phyloP scores from a whole-genome alignment of 352 stramenopile genomes.

The Phytophthora pseudosyringae region DNA sequence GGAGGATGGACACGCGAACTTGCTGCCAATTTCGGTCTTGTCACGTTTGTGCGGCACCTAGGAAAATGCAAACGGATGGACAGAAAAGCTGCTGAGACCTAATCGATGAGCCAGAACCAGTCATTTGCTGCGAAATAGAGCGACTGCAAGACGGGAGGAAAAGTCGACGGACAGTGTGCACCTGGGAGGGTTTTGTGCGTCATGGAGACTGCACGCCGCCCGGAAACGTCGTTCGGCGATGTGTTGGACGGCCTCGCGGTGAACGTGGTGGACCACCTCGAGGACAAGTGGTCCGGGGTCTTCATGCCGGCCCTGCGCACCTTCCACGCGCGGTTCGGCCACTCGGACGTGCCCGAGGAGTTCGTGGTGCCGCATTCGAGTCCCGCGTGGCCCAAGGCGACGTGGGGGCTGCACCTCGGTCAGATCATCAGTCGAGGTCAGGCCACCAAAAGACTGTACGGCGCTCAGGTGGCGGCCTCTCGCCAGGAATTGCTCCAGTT shows the following conservation, averaged over 20 bases:
- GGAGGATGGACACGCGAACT: too few species aligned
- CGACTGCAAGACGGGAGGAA: neutral
- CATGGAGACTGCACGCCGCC: slow-evolving; percentile 22
- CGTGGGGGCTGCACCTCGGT: slow-evolving; percentile 33
- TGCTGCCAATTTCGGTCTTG: too few species aligned
- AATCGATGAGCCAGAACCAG: slow-evolving; percentile 20
- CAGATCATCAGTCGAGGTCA: slow-evolving; percentile 24
- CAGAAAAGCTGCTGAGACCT: slow-evolving; percentile 23
- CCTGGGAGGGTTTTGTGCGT: neutral
- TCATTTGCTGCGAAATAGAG: slow-evolving; percentile 21
- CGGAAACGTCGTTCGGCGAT: slow-evolving; percentile 24
- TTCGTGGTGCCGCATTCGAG: slow-evolving; percentile 32
- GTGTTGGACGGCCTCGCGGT: slow-evolving; percentile 20
- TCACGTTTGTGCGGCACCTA: too few species aligned
- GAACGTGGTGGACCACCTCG: slow-evolving; percentile 8
- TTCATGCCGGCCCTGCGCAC: slow-evolving; percentile 34
- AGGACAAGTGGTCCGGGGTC: slow-evolving; percentile 29
- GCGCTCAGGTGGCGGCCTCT: slow-evolving; percentile 18
- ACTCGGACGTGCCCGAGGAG: slow-evolving; percentile 27
- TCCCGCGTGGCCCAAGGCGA: slow-evolving; percentile 16
- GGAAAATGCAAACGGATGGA: slow-evolving; percentile 8
- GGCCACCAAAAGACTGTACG: slow-evolving; percentile 31
- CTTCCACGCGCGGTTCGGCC: slow-evolving; percentile 29
- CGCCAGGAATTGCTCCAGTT: slow-evolving; percentile 24
- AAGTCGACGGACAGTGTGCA: slow-evolving; percentile 16